These are phyloP conservation scores for Malassezia equina DNA, from an alignment of 1,284 basidiomycete genomes.

Conservation along the genomic window DNA sequence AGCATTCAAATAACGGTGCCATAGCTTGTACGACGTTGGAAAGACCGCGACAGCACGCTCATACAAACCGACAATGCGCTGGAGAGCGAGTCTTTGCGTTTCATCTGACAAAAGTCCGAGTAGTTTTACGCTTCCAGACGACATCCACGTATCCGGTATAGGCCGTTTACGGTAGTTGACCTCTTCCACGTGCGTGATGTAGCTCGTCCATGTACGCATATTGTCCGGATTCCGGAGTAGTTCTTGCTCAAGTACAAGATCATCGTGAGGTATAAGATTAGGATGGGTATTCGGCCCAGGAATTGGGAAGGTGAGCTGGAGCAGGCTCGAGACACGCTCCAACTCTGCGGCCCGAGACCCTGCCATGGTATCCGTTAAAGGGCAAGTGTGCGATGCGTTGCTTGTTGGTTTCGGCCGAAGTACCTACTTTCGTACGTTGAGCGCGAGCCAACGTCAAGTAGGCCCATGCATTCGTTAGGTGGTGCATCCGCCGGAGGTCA, in stretches of 20 bases:
- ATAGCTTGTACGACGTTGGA: slow-evolving; percentile 80
- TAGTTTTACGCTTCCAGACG: slow-evolving; percentile 50
- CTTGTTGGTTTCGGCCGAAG: slow-evolving; percentile 8
- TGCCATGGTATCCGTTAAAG: slow-evolving; percentile 4
- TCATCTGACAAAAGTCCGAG: slow-evolving; percentile 59
- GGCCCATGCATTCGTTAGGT: not conserved
- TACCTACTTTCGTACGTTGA: too few species aligned
- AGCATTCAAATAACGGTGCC: slow-evolving; percentile 80
- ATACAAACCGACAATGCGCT: slow-evolving; percentile 77
- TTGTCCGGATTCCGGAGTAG: slow-evolving; percentile 84
- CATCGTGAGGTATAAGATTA: slow-evolving; percentile 63
- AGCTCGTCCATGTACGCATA: slow-evolving; percentile 80
- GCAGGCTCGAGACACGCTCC: slow-evolving; percentile 43
- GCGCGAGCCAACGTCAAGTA: not conserved
- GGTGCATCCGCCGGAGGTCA: not conserved
- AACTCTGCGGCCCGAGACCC: slow-evolving; percentile 2
- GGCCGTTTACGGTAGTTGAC: slow-evolving; percentile 51
- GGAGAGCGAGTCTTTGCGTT: slow-evolving; percentile 63
- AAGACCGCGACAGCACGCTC: slow-evolving; percentile 82
- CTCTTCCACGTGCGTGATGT: slow-evolving; percentile 69
- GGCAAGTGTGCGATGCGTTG: not conserved
- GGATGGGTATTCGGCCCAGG: slow-evolving; percentile 71
- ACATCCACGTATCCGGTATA: slow-evolving; percentile 44
- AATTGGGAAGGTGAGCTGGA: slow-evolving; percentile 73
- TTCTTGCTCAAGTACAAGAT: slow-evolving; percentile 85